Evolutionary conservation across 2,329 filamentous ascomycete genomes (phyloP).

Genomic region (Xylaria hypoxylon): DNA sequence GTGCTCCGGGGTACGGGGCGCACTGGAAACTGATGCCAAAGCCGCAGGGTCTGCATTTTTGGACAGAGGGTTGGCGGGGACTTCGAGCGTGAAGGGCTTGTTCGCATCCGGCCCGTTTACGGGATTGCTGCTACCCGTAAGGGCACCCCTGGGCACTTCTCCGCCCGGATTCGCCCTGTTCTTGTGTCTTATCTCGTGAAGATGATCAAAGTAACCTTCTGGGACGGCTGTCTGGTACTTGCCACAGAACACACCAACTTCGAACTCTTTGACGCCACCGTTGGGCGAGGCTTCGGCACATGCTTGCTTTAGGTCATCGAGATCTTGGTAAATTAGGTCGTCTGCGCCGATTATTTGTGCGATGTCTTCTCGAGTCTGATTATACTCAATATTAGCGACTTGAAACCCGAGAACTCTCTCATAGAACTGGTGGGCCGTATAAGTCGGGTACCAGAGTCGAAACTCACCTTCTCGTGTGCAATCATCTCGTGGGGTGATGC

Average conservation of each 20-base stretch:
- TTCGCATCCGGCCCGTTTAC: conserved; percentile 7
- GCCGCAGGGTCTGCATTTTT: conserved; percentile 10
- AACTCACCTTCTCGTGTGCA: conserved; percentile 71
- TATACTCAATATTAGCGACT: conserved; percentile 2
- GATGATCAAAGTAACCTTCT: conserved; percentile 83
- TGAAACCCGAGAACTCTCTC: accelerated
- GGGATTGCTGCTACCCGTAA: conserved; percentile 13
- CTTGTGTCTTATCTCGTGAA: conserved; percentile 78
- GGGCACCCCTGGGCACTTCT: conserved; percentile 23
- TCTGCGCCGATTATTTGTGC: conserved; percentile 72
- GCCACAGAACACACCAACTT: conserved; percentile 92
- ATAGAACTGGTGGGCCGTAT: neutral
- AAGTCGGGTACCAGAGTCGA: conserved; percentile 49
- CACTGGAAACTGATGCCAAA: conserved; percentile 4
- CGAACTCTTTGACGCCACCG: conserved; percentile 73
- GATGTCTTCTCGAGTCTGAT: conserved; percentile 53
- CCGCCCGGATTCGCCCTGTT: conserved; percentile 63
- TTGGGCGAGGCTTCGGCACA: conserved; percentile 73
- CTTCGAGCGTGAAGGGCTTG: conserved; percentile 18
- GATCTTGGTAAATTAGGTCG: conserved; percentile 79
- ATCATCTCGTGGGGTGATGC: conserved; percentile 78
- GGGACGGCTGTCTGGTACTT: conserved; percentile 85
- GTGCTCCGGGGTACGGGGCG: conserved; percentile 29
- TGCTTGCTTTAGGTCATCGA: conserved; percentile 82
- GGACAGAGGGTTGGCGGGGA: conserved; percentile 11